Conservation (phyloP, 805 yeast genomes). For the Metschnikowia chrysomelidarum region DNA sequence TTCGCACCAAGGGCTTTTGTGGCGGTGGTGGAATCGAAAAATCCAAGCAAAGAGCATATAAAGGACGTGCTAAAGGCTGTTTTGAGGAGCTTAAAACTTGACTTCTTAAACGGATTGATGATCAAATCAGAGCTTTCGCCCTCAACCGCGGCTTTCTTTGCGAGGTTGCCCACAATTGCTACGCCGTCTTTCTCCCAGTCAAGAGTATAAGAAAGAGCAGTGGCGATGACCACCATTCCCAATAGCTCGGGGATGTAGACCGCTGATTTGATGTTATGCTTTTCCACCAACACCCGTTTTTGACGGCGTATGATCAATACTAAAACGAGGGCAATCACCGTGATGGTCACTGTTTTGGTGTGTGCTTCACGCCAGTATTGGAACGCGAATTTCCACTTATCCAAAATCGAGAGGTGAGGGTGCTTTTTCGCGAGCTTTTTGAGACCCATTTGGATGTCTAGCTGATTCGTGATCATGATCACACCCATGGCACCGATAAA, state of each 20-base stretch:
- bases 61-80: constrained; percentile 29
- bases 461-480: constrained; percentile 62
- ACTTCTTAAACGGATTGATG: constrained; percentile 24
- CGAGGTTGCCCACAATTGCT: constrained; percentile 30
- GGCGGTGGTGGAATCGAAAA: constrained; percentile 37
- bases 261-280: constrained; percentile 17
- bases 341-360: constrained; percentile 14
- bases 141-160: constrained; percentile 3
- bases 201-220: constrained; percentile 24
- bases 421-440: constrained; percentile 18
- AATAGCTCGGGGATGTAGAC: constrained; percentile 33
- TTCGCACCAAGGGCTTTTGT: constrained; percentile 31
- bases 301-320: constrained; percentile 23
- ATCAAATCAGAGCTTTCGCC: not conserved
- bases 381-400: constrained; percentile 13
- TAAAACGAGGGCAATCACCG: constrained; percentile 21
- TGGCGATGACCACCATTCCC: constrained; percentile 30
- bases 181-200: constrained; percentile 29
- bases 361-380: constrained; percentile 10
- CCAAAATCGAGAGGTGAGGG: constrained; percentile 22
- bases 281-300: constrained; percentile 20
- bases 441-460: constrained; percentile 49
- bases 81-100: constrained; percentile 23
- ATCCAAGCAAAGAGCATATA: constrained; percentile 32
- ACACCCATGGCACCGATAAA: constrained; percentile 84